These are phyloP conservation scores for Microbotryum silenes-acaulis DNA, from an alignment of 1,284 basidiomycete genomes.

Conservation along the genomic window DNA sequence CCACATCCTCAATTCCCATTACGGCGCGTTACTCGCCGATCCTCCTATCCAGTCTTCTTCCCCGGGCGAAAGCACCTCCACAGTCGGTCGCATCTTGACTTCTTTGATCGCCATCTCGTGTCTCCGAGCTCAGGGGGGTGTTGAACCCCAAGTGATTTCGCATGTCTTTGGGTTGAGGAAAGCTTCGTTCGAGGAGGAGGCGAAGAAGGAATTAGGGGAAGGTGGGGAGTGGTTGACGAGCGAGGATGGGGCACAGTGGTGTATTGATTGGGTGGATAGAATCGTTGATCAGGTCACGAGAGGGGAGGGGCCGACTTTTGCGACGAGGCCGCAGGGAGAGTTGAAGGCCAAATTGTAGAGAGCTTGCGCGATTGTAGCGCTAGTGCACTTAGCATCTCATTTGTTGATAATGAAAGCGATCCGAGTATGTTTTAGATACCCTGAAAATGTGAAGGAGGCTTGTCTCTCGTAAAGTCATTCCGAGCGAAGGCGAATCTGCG, in stretches of 20 bases:
- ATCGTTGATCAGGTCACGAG: constrained; percentile 57
- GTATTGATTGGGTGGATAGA: constrained; percentile 74
- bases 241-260: constrained; percentile 89
- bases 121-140: constrained; percentile 71
- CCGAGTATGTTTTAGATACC: too few relatives aligned
- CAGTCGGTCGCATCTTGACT: constrained; percentile 59
- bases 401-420: too few relatives aligned
- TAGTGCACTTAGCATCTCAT: too few relatives aligned
- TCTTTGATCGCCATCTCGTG: constrained; percentile 86
- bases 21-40: constrained; percentile 74
- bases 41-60: constrained; percentile 48
- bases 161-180: constrained; percentile 92
- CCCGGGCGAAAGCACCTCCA: constrained; percentile 41
- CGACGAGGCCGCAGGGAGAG: constrained; percentile 37
- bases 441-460: too few relatives aligned
- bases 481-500: not conserved
- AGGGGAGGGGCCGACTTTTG: constrained; percentile 44
- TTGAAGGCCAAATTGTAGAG: constrained; percentile 56
- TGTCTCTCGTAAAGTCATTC: too few relatives aligned
- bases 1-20: constrained; percentile 84
- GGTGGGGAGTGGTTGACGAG: constrained; percentile 69
- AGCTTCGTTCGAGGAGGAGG: constrained; percentile 46
- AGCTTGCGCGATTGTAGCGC: not conserved
- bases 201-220: constrained; percentile 49
- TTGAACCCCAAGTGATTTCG: constrained; percentile 81